Percentiles rank a stretch among this genome's conserved stretches.
Evolutionary conservation across 2,329 filamentous ascomycete species (phyloP).

Genomic region (Sporothrix sp.): DNA sequence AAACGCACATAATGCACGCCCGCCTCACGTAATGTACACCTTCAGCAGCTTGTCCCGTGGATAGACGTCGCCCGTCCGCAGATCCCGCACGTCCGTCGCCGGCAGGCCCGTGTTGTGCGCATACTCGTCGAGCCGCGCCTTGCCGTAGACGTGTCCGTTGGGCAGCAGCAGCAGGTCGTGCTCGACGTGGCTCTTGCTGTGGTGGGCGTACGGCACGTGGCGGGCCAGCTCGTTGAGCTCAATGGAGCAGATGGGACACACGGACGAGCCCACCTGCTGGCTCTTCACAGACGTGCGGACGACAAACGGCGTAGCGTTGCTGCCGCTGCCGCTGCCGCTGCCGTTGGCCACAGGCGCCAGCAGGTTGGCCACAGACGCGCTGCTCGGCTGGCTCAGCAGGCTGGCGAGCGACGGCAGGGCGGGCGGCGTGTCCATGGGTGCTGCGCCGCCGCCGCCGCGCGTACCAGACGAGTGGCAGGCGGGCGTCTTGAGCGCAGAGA

Average conservation of each 20-base stretch:
- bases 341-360: no score
- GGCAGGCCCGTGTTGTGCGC: conserved; percentile 69
- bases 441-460: no score
- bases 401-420: not conserved
- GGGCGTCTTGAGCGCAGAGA: conserved; percentile 92
- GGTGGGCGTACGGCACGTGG: conserved; percentile 86
- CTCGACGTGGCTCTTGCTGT: conserved; percentile 88
- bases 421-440: not conserved
- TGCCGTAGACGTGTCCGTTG: conserved; percentile 77
- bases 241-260: conserved; percentile 92
- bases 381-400: no score
- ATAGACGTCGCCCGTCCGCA: conserved; percentile 63
- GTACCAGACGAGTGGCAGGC: conserved; percentile 71
- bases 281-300: conserved; percentile 13
- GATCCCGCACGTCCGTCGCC: conserved; percentile 61
- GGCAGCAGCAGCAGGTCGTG: conserved; percentile 78
- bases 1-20: no score
- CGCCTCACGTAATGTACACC: conserved; percentile 72
- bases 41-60: conserved; percentile 59
- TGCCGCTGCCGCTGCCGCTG: conserved; percentile 14
- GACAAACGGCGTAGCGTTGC: conserved; percentile 4
- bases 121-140: conserved; percentile 61
- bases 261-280: conserved; percentile 22
- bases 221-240: conserved; percentile 87
- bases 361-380: no score